Evolutionary conservation across 2,329 filamentous ascomycete species (phyloP).

Genomic region (Dryadomyces quercivorus): DNA sequence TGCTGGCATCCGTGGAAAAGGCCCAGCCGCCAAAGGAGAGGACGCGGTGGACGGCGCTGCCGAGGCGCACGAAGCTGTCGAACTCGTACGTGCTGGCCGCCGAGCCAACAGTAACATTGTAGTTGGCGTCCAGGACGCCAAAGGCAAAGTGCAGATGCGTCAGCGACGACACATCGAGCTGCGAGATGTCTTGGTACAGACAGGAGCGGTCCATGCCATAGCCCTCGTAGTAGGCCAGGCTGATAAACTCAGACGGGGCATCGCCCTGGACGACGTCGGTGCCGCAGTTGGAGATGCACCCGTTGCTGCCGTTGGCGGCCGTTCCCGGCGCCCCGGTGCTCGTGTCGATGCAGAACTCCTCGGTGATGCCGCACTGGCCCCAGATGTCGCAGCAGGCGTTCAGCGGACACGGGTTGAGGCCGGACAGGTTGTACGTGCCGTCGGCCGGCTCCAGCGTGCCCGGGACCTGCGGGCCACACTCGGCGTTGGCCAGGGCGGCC

Average conservation of each 20-base stretch:
- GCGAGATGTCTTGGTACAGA: conserved; percentile 15
- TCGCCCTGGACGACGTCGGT: conserved; percentile 17
- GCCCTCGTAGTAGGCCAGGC: conserved; percentile 25
- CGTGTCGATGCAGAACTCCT: conserved; percentile 26
- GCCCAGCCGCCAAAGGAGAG: conserved; percentile 33
- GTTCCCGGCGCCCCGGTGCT: conserved; percentile 17
- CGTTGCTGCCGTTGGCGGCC: conserved; percentile 17
- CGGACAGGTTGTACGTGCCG: conserved; percentile 10
- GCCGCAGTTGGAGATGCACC: conserved; percentile 30
- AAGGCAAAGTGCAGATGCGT: conserved; percentile 23
- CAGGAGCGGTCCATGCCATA: conserved; percentile 20
- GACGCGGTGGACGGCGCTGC: conserved; percentile 20
- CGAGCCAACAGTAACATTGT: conserved; percentile 11
- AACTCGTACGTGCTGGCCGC: conserved; percentile 16
- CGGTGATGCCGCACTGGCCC: conserved; percentile 32
- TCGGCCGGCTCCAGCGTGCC: conserved; percentile 14
- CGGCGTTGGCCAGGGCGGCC: conserved; percentile 15
- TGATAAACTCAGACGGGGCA: background rate
- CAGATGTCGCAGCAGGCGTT: conserved; percentile 21
- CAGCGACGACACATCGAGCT: conserved; percentile 14
- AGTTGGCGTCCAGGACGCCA: conserved; percentile 14
- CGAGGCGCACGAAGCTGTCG: conserved; percentile 15
- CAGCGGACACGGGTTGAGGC: conserved; percentile 18
- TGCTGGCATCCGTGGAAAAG: conserved; percentile 24
- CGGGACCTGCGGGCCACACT: conserved; percentile 22